Percentiles rank a stretch among this genome's conserved stretches.
phyloP scores from a whole-genome alignment of 768 basidiomycete genomes.

The Albatrellus ellisii region DNA sequence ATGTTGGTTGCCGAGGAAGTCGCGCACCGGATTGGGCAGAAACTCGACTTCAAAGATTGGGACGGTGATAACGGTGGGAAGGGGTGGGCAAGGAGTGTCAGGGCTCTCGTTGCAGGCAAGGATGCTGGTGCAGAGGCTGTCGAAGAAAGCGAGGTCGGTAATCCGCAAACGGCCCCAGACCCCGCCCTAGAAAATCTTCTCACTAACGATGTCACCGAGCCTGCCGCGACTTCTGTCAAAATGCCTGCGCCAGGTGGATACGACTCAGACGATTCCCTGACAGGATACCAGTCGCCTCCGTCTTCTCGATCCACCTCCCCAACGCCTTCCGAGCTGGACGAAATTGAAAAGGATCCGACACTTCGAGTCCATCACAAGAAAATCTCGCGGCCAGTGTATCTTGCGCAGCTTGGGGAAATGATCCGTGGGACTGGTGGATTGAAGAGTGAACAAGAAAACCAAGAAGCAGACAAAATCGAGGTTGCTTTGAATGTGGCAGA shows the following conservation, averaged over 20 bases:
- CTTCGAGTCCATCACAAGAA: conserved; percentile 58
- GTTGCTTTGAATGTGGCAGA: conserved; percentile 74
- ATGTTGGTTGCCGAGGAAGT: conserved; percentile 86
- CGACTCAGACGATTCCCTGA: conserved; percentile 75
- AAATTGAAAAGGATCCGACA: conserved; percentile 78
- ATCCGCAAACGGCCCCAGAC: neutral
- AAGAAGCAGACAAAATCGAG: conserved; percentile 66
- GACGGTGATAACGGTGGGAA: conserved; percentile 58
- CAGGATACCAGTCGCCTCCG: conserved; percentile 59
- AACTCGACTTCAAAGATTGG: conserved; percentile 75
- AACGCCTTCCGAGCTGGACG: conserved; percentile 65
- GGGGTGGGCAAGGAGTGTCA: conserved; percentile 49
- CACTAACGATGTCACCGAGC: conserved; percentile 1
- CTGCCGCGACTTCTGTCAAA: neutral
- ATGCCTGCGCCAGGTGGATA: conserved; percentile 21
- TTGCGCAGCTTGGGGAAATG: conserved; percentile 70
- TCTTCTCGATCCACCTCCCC: conserved; percentile 71
- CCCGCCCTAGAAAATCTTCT: neutral
- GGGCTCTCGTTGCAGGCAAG: conserved; percentile 34
- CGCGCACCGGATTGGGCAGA: conserved; percentile 47
- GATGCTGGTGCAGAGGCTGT: conserved; percentile 33
- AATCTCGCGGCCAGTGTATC: conserved; percentile 75
- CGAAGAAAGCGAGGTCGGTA: conserved; percentile 4
- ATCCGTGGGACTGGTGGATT: conserved; percentile 47
- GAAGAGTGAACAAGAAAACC: conserved; percentile 38